Conservation (phyloP, 2,329 filamentous ascomycete genomes). For the Colletotrichum sp. region DNA sequence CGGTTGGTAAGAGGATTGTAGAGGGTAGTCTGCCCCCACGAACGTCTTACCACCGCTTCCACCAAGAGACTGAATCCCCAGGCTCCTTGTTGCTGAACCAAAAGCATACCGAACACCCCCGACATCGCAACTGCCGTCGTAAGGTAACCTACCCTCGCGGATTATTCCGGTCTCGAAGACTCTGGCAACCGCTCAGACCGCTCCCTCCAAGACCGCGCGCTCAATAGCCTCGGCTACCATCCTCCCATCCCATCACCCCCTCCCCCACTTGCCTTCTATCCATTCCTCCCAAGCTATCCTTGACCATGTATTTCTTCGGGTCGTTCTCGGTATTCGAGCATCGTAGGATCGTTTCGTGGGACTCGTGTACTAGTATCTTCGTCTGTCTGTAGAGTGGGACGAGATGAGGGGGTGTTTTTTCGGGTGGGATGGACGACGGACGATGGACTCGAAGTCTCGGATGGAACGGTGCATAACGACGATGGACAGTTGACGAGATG, state of each 20-base stretch:
- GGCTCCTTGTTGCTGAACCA: background rate
- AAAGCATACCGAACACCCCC: background rate
- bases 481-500: background rate
- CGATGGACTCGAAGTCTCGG: background rate
- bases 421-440: background rate
- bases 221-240: background rate
- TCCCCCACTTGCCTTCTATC: background rate
- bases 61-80: background rate
- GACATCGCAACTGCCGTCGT: background rate
- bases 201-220: background rate
- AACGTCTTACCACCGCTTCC: background rate
- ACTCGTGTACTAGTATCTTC: background rate
- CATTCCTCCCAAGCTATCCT: background rate
- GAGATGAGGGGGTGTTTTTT: background rate
- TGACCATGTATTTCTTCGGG: background rate
- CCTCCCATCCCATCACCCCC: background rate
- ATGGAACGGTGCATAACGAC: background rate
- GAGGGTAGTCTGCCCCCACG: background rate
- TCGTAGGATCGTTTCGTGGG: background rate
- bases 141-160: background rate
- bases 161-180: background rate
- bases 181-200: background rate
- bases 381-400: background rate
- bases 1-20: fast-evolving
- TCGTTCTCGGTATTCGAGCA: background rate